Percentiles rank a stretch among this genome's conserved stretches.
These are phyloP conservation scores for Hansenula sp. DNA, from an alignment of 1,139 yeast genomes.

Conservation along the genomic window DNA sequence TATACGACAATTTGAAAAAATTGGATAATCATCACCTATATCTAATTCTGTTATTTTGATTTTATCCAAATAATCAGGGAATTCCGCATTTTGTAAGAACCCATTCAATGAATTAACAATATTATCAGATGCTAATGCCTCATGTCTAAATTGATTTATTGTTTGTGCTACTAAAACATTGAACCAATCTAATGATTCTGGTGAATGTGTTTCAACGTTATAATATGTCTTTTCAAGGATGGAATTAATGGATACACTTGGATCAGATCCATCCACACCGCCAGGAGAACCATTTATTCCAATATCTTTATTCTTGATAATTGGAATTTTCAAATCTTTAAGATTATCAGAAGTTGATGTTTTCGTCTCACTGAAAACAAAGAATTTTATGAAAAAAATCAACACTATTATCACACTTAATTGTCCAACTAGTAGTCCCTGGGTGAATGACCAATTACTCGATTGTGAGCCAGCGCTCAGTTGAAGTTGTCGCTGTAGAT, in stretches of 20 bases:
- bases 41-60: constrained; percentile 83
- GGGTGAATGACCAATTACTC: constrained; percentile 61
- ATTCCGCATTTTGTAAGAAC: constrained; percentile 35
- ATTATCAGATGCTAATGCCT: constrained; percentile 81
- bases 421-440: constrained; percentile 81
- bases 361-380: constrained; percentile 76
- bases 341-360: constrained; percentile 31
- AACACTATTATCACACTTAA: constrained; percentile 75
- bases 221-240: constrained; percentile 90
- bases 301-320: constrained; percentile 17
- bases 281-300: constrained; percentile 21
- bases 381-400: constrained; percentile 75
- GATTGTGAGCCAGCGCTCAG: constrained; percentile 13
- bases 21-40: constrained; percentile 94
- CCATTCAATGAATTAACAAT: constrained; percentile 73
- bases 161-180: constrained; percentile 92
- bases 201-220: constrained; percentile 79
- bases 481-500: constrained; percentile 28
- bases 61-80: constrained; percentile 79
- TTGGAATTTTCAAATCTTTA: constrained; percentile 21
- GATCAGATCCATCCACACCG: constrained; percentile 26
- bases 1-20: constrained; percentile 89
- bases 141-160: constrained; percentile 79
- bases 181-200: constrained; percentile 96
- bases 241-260: constrained; percentile 29